phyloP scores from a whole-genome alignment of 768 basidiomycete species.

The Tubosaeta sp. region DNA sequence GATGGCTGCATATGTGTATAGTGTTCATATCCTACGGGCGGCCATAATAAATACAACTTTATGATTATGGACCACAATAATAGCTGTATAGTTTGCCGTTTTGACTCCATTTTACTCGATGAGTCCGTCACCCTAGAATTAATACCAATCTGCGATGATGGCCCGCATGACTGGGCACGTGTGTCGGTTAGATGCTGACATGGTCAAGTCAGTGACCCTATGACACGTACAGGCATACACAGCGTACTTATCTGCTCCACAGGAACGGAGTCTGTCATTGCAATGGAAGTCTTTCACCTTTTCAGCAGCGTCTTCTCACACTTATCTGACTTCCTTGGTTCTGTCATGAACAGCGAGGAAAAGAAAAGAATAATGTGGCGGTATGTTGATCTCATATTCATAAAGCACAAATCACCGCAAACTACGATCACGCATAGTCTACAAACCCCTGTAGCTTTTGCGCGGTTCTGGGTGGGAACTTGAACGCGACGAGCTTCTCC shows the following conservation, averaged over 20 bases:
- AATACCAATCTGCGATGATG: no score
- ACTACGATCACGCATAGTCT: conserved; percentile 46
- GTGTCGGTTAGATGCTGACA: background rate
- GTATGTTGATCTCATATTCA: background rate
- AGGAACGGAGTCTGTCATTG: background rate
- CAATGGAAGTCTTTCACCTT: background rate
- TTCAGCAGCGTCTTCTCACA: no score
- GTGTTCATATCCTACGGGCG: background rate
- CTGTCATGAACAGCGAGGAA: no score
- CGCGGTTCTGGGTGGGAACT: conserved; percentile 66
- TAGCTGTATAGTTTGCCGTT: no score
- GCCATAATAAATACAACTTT: background rate
- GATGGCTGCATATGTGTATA: background rate
- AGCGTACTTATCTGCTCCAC: background rate
- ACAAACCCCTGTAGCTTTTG: conserved; percentile 66
- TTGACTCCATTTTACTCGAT: no score
- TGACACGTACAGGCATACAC: background rate
- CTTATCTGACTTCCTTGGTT: no score
- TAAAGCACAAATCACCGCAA: background rate
- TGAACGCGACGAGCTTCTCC: conserved; percentile 69
- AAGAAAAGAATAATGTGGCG: background rate
- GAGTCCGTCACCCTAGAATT: no score
- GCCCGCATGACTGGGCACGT: no score
- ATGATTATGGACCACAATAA: background rate
- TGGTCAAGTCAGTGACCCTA: no score